phyloP scores from a whole-genome alignment of 352 stramenopile genomes.

The Peronospora farinosa region DNA sequence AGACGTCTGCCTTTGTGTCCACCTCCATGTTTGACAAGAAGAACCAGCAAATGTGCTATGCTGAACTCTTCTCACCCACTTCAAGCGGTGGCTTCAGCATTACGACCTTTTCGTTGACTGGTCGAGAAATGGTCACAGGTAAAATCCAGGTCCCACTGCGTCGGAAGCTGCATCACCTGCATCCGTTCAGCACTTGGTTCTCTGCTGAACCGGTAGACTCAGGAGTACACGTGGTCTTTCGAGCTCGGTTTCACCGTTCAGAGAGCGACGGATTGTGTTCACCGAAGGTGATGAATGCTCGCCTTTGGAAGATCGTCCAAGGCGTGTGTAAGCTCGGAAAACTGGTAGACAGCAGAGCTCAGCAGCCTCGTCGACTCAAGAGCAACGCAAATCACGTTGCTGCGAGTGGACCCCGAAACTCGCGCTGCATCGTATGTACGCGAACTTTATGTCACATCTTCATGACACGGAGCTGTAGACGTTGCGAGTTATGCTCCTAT shows the following conservation, averaged over 20 bases:
- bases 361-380: slow-evolving; percentile 1
- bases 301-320: slow-evolving; percentile 23
- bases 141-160: slow-evolving; percentile 13
- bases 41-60: slow-evolving; percentile 34
- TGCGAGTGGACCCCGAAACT: slow-evolving; percentile 16
- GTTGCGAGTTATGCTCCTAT: slow-evolving; percentile 31
- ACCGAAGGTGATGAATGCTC: slow-evolving; percentile 22
- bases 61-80: slow-evolving; percentile 28
- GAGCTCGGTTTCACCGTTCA: slow-evolving; percentile 19
- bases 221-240: slow-evolving; percentile 23
- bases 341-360: slow-evolving; percentile 5
- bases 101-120: slow-evolving; percentile 21
- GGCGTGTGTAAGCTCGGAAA: slow-evolving; percentile 26
- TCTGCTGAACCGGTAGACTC: slow-evolving; percentile 22
- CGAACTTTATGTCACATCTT: slow-evolving; percentile 13
- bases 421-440: slow-evolving; percentile 34
- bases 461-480: slow-evolving; percentile 15
- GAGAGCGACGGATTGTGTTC: slow-evolving; percentile 18
- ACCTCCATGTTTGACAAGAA: slow-evolving; percentile 26
- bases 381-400: neutral
- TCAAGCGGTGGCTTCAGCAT: slow-evolving; percentile 27
- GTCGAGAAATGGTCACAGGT: slow-evolving; percentile 18
- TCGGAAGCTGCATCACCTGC: slow-evolving; percentile 22
- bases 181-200: slow-evolving; percentile 20
- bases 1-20: slow-evolving; percentile 29